phyloP scores from a whole-genome alignment of 2,329 filamentous ascomycete genomes.

The Byssochlamys sp. region DNA sequence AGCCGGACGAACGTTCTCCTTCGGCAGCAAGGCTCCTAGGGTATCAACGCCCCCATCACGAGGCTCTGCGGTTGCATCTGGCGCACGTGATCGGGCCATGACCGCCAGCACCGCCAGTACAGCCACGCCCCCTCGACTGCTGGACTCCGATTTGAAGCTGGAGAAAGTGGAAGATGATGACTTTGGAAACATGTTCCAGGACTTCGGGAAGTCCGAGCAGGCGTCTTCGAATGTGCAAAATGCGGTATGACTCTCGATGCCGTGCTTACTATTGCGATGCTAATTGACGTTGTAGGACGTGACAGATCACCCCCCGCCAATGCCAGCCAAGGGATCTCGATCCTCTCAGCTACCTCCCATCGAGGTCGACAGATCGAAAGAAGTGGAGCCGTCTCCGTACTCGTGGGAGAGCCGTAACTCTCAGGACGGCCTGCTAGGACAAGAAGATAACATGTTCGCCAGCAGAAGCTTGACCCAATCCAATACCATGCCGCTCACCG shows the following conservation, averaged over 20 bases:
- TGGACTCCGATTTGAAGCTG: conserved; percentile 36
- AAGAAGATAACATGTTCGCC: conserved; percentile 15
- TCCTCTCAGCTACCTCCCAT: conserved; percentile 32
- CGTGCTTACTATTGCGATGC: not conserved
- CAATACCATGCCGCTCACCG: conserved; percentile 5
- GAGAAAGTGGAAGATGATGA: conserved; percentile 33
- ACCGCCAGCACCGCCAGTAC: conserved; percentile 45
- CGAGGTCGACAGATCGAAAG: conserved; percentile 33
- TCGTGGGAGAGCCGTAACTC: conserved; percentile 46
- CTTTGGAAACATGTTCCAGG: conserved; percentile 46
- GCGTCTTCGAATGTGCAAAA: conserved; percentile 11
- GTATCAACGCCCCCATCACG: conserved; percentile 16
- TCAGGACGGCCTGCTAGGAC: conserved; percentile 40
- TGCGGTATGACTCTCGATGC: not conserved
- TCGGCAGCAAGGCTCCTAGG: conserved; percentile 32
- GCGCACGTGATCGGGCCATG: conserved; percentile 38
- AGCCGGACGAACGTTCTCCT: conserved; percentile 45
- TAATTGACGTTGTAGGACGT: conserved; percentile 2
- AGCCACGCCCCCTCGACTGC: conserved; percentile 42
- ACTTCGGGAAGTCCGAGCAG: conserved; percentile 28
- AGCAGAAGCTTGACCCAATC: conserved; percentile 3
- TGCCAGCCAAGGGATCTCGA: conserved; percentile 15
- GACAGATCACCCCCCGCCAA: conserved; percentile 13
- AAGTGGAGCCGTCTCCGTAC: conserved; percentile 40
- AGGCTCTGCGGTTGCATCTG: conserved; percentile 8